A percentile compares a stretch with the other conserved stretches of the same genome.
Evolutionary conservation across 768 basidiomycete species (phyloP).

Genomic region (Tulasnella sp.): DNA sequence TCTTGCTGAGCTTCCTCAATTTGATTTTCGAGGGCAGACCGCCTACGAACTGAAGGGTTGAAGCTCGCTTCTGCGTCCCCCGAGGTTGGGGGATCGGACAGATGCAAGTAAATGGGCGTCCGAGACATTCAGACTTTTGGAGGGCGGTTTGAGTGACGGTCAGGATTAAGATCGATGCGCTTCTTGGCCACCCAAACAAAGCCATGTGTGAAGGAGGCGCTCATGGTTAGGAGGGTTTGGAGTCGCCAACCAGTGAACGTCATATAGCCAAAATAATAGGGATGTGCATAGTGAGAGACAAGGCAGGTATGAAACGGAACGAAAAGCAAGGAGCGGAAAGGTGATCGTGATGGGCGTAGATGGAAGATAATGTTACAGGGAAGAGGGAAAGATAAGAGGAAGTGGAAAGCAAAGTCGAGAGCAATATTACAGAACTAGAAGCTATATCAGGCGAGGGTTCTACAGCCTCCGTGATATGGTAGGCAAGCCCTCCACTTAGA

Average conservation of each 20-base stretch:
- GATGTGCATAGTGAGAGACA: conserved; percentile 16
- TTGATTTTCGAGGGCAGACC: neutral
- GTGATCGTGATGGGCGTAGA: conserved; percentile 14
- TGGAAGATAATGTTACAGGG: conserved; percentile 8
- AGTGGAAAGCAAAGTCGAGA: conserved; percentile 9
- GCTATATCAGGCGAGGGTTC: conserved; percentile 9
- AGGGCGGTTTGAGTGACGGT: neutral
- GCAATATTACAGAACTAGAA: conserved; percentile 4
- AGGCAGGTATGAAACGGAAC: conserved; percentile 16
- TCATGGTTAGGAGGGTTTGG: neutral
- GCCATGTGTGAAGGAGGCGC: neutral
- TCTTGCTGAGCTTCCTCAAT: conserved; percentile 7
- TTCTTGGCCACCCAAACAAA: neutral
- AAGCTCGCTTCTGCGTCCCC: neutral
- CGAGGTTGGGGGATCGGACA: neutral
- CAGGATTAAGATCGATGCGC: conserved; percentile 7
- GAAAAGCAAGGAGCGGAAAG: conserved; percentile 18
- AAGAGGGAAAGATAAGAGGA: neutral
- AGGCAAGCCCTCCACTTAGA: neutral
- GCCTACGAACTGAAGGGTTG: neutral
- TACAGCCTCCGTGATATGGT: neutral
- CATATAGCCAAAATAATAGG: conserved; percentile 15
- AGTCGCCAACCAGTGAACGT: conserved; percentile 15
- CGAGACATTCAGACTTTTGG: neutral
- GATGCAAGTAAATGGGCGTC: conserved; percentile 1